Base-by-base conservation (phyloP, 495 filamentous ascomycete species). In the Cercophora newfieldiana region DNA sequence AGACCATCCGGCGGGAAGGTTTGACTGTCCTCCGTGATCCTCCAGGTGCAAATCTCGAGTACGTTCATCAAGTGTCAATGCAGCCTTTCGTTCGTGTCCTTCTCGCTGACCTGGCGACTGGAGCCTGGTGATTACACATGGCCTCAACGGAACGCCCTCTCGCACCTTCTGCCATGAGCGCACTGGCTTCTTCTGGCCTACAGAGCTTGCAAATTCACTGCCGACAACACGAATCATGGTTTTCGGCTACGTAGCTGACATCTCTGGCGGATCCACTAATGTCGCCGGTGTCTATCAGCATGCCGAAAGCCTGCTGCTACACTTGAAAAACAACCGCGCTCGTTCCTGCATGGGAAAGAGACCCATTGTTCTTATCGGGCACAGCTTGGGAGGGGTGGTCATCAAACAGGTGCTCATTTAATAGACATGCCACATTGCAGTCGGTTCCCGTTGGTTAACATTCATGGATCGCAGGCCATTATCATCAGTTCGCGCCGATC, bases 341-440 rank as follows among this genome's bases (percentile, higher is more conserved):
- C 63, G n/a, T 65, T 31, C 2, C 68, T 48, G 47, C 66, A 47
- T n/a, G 67, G 44, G 47, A 50, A 61, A 48, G 21, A 7, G 59
- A 19, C 59, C 59, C 3, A 28, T 61, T 14, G 37, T 33, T 22
- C 67, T 48, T 7, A 66, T 50, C 7, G 67, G 63, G 10, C 69
- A 71, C 7, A 68, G 66, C 14, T 71, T 61, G 51, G 68, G 58
- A 18, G 65, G 57, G 10, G 68, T 68, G 7, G 62, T 54, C n/a
- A 61, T 61, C 44, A 61, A 61, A 28, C 57, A 60, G 21, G 57
- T 60, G n/a, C n/a, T n/a, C n/a, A n/a, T n/a, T n/a, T n/a, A n/a
- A n/a, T n/a, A n/a, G n/a, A n/a, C n/a, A n/a, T n/a, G n/a, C n/a
- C n/a, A n/a, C n/a, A n/a, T n/a, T n/a, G n/a, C n/a, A n/a, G n/a